These are phyloP conservation scores for Acanthamoeba culbertsoni DNA, from an alignment of 208 protist genomes.

Conservation along the genomic window DNA sequence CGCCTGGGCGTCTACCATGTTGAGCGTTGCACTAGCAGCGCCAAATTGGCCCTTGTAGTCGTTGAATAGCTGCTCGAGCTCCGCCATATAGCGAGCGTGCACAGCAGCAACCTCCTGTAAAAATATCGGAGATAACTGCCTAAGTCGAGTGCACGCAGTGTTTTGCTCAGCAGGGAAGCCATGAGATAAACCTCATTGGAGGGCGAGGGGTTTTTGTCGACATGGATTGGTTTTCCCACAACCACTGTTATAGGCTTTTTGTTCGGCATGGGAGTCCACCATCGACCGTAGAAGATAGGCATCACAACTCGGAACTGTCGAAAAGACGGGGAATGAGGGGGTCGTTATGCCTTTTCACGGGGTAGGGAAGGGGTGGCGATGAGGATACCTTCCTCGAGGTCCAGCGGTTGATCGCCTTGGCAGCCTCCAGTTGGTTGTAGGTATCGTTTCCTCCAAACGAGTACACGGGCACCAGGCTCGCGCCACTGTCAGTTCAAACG, in stretches of 20 bases:
- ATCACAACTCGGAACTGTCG: background rate
- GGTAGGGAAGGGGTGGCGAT: background rate
- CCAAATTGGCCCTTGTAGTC: background rate
- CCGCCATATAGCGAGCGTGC: background rate
- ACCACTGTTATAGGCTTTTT: background rate
- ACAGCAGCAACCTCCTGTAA: background rate
- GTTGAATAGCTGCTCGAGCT: background rate
- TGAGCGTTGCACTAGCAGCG: background rate
- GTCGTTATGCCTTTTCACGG: background rate
- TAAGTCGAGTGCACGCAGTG: background rate
- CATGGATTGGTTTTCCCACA: background rate
- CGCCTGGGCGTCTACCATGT: background rate
- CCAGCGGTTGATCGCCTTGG: background rate
- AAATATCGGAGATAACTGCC: background rate
- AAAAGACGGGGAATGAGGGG: background rate
- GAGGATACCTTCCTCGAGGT: background rate
- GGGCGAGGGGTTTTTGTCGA: background rate
- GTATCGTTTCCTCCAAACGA: background rate
- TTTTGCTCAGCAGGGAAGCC: background rate
- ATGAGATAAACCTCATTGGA: background rate
- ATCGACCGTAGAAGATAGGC: background rate
- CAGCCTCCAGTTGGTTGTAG: background rate
- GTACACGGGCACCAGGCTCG: background rate
- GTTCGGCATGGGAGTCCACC: background rate
- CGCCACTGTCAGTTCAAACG: background rate